A percentile compares a stretch with the other conserved stretches of the same genome.
These are phyloP conservation scores for Fraxinus sp. DNA, from an alignment of 305 asterid genomes.

Conservation along the genomic window DNA sequence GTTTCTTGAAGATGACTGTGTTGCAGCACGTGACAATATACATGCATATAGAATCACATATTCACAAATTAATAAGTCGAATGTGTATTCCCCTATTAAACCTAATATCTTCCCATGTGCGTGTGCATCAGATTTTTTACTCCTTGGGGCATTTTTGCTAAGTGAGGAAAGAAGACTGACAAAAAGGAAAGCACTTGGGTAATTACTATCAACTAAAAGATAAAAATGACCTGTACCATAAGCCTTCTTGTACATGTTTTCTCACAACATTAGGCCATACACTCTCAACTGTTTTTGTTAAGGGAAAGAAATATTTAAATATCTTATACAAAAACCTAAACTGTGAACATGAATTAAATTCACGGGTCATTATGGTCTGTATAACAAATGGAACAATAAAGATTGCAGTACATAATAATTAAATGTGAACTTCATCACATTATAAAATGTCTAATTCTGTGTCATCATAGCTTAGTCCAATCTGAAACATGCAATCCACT, in stretches of 20 bases:
- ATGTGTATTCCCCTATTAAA: conserved; percentile 1
- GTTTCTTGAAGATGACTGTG: neutral
- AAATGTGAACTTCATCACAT: neutral
- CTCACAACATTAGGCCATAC: neutral
- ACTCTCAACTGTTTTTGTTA: neutral
- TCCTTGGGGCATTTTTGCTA: neutral
- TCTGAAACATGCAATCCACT: neutral
- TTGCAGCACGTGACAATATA: neutral
- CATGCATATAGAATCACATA: neutral
- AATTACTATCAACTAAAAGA: neutral
- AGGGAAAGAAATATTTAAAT: neutral
- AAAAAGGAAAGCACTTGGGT: neutral
- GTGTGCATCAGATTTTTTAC: conserved; percentile 2
- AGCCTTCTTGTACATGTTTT: neutral
- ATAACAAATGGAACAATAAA: neutral
- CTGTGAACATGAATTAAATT: neutral
- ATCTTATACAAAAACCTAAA: neutral
- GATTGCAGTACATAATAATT: neutral
- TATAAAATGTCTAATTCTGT: conserved; percentile 7
- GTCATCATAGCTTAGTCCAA: neutral
- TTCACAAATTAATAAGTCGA: neutral
- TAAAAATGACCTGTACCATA: neutral
- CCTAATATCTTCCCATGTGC: neutral
- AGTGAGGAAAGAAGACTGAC: neutral
- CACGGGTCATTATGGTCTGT: neutral